Evolutionary conservation across 257 asterid genomes (phyloP), one percentile per base, ranked within the genome.

Genomic region (Striga asiatica): DNA sequence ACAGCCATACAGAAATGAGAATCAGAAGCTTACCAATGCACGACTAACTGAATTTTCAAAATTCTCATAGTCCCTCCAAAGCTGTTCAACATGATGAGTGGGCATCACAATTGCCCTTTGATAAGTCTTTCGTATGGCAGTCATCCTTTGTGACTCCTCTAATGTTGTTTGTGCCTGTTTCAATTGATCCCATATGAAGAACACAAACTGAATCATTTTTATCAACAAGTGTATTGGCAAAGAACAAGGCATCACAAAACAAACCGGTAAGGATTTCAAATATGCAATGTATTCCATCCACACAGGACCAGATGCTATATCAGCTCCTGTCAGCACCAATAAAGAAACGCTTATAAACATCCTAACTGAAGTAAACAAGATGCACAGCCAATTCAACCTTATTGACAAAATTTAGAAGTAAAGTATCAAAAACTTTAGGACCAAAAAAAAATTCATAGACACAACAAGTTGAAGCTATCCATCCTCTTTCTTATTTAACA

Each of bases 21-120:
- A 68, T 32, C 51, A 48, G 54, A 55, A 13, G 27, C 22, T 54
- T 82, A 92, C 98, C 97, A 88, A 74, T 42, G 97, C 77, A 54
- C 97, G 98, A 81, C 93, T 82, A 62, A 88, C 91, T 22, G 98
- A 70, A 71, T 88, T 92, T 69, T 92, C 98, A 76, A 92, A 92
- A 79, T 66, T 88, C 76, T 88, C 98, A 45, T 92, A 92, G 65
- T 92, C 98, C 74, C 94, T 84, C 98, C 97, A 92, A 56, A 92
- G 89, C 63, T 92, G 98, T 83, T 88, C 97, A 52, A 84, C 80
- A 35, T 78, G 92, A 70, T 82, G 92, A 35, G 89, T 82, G 21
- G 98, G 98, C 71, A 91, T 82, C 46, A 92, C 76, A 65, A 92
- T 81, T 43, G 94, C 97, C 74, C 84, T 82, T 67, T 92, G 98